Evolutionary conservation across 805 yeast genomes (phyloP), one percentile per base, ranked within the genome.

Genomic region (Candida sithepensis): DNA sequence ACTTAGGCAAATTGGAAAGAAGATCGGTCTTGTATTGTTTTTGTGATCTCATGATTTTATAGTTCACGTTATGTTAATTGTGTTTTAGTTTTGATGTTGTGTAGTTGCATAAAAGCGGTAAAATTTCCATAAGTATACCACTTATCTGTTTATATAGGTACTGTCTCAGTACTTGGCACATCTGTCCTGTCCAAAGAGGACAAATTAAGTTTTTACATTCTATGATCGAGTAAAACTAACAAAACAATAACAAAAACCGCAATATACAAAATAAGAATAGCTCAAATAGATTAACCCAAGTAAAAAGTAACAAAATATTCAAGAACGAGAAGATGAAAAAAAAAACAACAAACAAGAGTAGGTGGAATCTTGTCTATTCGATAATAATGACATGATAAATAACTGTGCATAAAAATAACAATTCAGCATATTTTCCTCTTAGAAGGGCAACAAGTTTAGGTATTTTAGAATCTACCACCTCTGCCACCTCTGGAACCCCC

Each of bases 401-500:
- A 34, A 16, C 38, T 34, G 38, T 34, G 38, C 38, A 34, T 34
- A 34, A n/a, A n/a, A 34, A 34, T n/a, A 21, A 18, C 21, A 5
- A 16, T 16, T 18, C 38, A 34, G 18, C 38, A 9, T 12, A 34
- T 12, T 13, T 16, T 34, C 21, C 4, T 19, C 18, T 34, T 19
- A 34, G 16, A 16, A 16, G 19, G 12, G 20, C n/a, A n/a, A n/a
- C n/a, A n/a, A n/a, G n/a, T n/a, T 18, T 14, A 33, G 16, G 20
- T 44, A n/a, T 21, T 34, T 53, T 48, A 53, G 47, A 52, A 56
- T 47, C 60, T 52, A 13, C 61, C 60, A 42, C 63, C 59, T 30
- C 63, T 60, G 22, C 66, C 63, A 43, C 67, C 66, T 48, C 65
- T 53, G 24, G 61, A 41, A 34, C 75, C 70, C 44, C 77, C 76